phyloP scores from a whole-genome alignment of 805 yeast species.

The Sugiyamaella americana region DNA sequence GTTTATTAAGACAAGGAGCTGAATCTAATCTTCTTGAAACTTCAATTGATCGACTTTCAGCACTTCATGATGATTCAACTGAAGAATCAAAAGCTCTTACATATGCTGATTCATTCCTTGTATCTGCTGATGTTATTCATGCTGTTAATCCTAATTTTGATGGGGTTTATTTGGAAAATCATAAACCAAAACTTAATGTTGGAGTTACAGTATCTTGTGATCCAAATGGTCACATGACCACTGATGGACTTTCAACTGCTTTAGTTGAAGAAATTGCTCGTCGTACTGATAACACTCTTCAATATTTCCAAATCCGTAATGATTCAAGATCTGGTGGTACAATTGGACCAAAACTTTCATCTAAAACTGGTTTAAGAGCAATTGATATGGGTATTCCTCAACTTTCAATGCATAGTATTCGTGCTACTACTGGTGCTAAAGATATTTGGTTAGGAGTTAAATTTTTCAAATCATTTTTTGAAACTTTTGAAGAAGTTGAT shows the following conservation, averaged over 20 bases:
- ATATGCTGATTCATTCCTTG: slow-evolving; percentile 69
- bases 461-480: slow-evolving; percentile 64
- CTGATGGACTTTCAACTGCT: slow-evolving; percentile 69
- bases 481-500: slow-evolving; percentile 55
- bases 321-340: slow-evolving; percentile 85
- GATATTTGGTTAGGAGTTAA: slow-evolving; percentile 71
- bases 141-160: slow-evolving; percentile 66
- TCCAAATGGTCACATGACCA: slow-evolving; percentile 78
- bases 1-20: slow-evolving; percentile 75
- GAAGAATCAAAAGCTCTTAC: slow-evolving; percentile 35
- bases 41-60: slow-evolving; percentile 44
- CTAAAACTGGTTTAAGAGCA: slow-evolving; percentile 42
- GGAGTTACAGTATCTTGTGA: slow-evolving; percentile 70
- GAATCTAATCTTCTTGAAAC: slow-evolving; percentile 68
- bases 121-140: slow-evolving; percentile 83
- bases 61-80: slow-evolving; percentile 24
- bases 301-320: slow-evolving; percentile 79
- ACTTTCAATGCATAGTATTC: slow-evolving; percentile 78
- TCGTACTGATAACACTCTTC: slow-evolving; percentile 57
- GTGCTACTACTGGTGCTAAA: slow-evolving; percentile 73
- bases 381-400: slow-evolving; percentile 81
- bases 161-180: slow-evolving; percentile 62
- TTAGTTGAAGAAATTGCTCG: slow-evolving; percentile 65
- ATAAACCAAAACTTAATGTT: slow-evolving; percentile 71
- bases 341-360: slow-evolving; percentile 57